Conservation (phyloP, 768 basidiomycete species). For the Phanerochaete sordida region DNA sequence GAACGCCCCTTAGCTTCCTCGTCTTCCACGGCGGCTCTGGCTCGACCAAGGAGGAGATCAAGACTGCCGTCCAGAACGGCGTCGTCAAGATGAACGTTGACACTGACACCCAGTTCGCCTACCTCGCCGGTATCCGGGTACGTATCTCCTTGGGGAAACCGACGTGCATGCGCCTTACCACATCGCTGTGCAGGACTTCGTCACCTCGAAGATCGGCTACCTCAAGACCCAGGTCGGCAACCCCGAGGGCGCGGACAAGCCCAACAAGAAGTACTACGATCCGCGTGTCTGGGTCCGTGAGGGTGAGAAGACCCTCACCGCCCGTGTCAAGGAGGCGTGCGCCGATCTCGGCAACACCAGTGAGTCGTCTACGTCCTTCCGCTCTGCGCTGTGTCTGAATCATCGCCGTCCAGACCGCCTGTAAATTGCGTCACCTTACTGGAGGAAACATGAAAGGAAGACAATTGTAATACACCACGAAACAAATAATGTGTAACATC, state of each 20-base stretch:
- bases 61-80: constrained; percentile 84
- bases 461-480: not conserved
- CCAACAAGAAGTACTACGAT: constrained; percentile 99
- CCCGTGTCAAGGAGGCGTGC: constrained; percentile 93
- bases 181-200: constrained; percentile 62
- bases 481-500: constrained; percentile 5
- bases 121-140: constrained; percentile 80
- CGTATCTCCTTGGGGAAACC: constrained; percentile 15
- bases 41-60: constrained; percentile 94
- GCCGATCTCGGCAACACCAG: constrained; percentile 74
- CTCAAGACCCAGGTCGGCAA: constrained; percentile 91
- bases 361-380: constrained; percentile 22
- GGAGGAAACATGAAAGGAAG: not conserved
- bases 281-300: constrained; percentile 99
- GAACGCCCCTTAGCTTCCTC: constrained; percentile 61
- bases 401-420: not conserved
- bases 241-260: constrained; percentile 95
- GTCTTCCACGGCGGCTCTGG: constrained; percentile 99
- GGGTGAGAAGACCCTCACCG: constrained; percentile 89
- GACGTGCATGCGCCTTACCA: not conserved
- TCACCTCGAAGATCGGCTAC: constrained; percentile 84
- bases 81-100: constrained; percentile 99
- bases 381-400: not conserved
- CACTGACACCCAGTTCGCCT: constrained; percentile 91
- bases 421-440: not conserved